Base-by-base conservation (phyloP, 2,329 filamentous ascomycete species). In the Zymoseptoria tritici region DNA sequence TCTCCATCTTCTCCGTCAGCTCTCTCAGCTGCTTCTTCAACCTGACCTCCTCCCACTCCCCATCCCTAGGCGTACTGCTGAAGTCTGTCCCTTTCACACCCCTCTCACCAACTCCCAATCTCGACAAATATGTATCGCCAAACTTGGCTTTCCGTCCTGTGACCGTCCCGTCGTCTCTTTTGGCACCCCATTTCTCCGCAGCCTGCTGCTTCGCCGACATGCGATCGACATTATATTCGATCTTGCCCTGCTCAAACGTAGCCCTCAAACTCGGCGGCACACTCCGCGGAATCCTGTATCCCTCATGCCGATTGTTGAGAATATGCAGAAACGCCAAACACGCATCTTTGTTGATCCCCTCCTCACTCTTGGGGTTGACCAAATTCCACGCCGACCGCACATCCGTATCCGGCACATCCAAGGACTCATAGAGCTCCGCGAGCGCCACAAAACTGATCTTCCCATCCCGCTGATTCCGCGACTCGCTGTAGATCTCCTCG, bases 71-170 rank as follows among this genome's bases (percentile, higher is more conserved):
- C 64, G 90, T 88, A 46, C 83, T 82, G 60, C 86, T 88, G 73
- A 97, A 97, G 77, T 99, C 92, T 1, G 94, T 99, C 24, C 94
- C 94, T 49, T 87, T 80, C 8, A 89, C 84, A 71, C 89, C 87
- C 70, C 92, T 88, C 56, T 85, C 84, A 20, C 85, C 85, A 5
- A 86, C 81, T 7, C 94, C 94, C 49, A 99, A 82, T 11, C 94
- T 87, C 62, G 90, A 95, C 59, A 99, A 84, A 76, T 97, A 99
- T 64, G 96, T 90, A 74, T 99, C 94, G 66, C 94, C 94, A 72
- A 99, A 99, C 78, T 96, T 97, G 68, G 91, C 88, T 78, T 99
- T 99, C 71, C 90, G 88, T 60, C 93, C 92, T 0, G 91, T 94
- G 42, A 83, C 78, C 0, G 93, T 97, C 65, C 84, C 83, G 56